phyloP scores from a whole-genome alignment of 371 early-diverging fungal species.

The Neoconidiobolus thromboides region DNA sequence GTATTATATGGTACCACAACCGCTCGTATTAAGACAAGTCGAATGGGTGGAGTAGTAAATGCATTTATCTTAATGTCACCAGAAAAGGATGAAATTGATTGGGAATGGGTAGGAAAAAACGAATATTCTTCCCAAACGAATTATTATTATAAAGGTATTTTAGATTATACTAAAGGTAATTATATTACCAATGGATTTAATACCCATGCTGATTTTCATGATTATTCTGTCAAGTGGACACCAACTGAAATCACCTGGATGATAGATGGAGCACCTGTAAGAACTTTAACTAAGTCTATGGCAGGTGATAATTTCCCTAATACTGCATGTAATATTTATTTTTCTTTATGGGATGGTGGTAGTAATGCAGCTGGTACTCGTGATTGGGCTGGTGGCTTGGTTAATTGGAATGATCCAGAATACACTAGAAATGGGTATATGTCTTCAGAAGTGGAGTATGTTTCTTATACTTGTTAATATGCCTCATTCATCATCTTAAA shows the following conservation, averaged over 20 bases:
- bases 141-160: slow-evolving; percentile 4
- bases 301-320: slow-evolving; percentile 25
- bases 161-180: slow-evolving; percentile 7
- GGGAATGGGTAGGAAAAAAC: slow-evolving; percentile 7
- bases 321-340: slow-evolving; percentile 27
- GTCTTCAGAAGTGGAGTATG: slow-evolving; percentile 2
- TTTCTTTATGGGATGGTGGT: slow-evolving; percentile 56
- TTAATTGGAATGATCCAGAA: slow-evolving; percentile 24
- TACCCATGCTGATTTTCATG: slow-evolving; percentile 15
- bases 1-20: slow-evolving; percentile 21
- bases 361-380: slow-evolving; percentile 27
- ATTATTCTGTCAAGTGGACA: slow-evolving; percentile 30
- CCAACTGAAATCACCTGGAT: slow-evolving; percentile 28
- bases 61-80: background rate
- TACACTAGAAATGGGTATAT: background rate
- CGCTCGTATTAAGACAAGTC: slow-evolving; percentile 28
- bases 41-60: slow-evolving; percentile 26
- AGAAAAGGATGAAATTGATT: slow-evolving; percentile 9
- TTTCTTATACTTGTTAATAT: background rate
- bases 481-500: too few relatives aligned
- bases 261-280: slow-evolving; percentile 25
- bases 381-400: slow-evolving; percentile 43
- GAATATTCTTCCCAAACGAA: slow-evolving; percentile 3
- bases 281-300: slow-evolving; percentile 18
- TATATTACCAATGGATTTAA: slow-evolving; percentile 8